Base-by-base conservation (phyloP, 2,329 filamentous ascomycete species). In the Lecanosticta acicola region DNA sequence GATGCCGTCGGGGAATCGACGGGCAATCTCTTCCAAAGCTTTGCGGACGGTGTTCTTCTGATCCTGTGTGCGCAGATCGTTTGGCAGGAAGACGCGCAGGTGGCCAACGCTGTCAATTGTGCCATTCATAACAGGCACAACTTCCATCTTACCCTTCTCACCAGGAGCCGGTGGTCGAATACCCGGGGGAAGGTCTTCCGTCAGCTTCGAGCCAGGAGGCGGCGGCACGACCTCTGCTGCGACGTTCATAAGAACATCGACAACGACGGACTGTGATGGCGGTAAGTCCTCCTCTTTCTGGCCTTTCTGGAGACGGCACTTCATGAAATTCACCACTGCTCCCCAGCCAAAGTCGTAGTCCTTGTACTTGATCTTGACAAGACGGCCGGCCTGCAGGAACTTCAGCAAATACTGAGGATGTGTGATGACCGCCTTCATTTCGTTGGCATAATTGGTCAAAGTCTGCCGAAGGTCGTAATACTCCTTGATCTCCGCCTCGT, bases 311-410 rank as follows among this genome's bases (percentile, higher is more conserved):
- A 77, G 71, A 38, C 51, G 54, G 19, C 61, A 59, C 58, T 80
- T 82, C 44, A 87, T 81, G 58, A 83, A 84, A 59, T 88, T 85
- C 38, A 94, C 79, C 16, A 97, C 81, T 1, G 89, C 85, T 43
- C 93, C 93, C 93, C 93, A 98, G 45, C 90, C 91, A 66, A 94
- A 98, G 65, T 97, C 89, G 51, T 81, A 70, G 19, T 85, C 83
- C 49, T 73, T 77, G 63, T 90, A 82, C 65, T 89, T 91, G 60
- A 98, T 84, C 54, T 85, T 84, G 24, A 98, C 82, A 32, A 97
- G 69, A 9, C 93, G 85, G n/a, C 93, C 93, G 10, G 84, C 77
- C 59, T 94, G 86, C 62, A 98, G 72, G 65, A 88, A 98, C 39
- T 85, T 81, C 29, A 91, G 66, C 59, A 85, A 88, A 69, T 97